A percentile compares a stretch with the other conserved stretches of the same genome.
Conservation (phyloP, 1,284 basidiomycete genomes). For the Ustilago crameri region DNA sequence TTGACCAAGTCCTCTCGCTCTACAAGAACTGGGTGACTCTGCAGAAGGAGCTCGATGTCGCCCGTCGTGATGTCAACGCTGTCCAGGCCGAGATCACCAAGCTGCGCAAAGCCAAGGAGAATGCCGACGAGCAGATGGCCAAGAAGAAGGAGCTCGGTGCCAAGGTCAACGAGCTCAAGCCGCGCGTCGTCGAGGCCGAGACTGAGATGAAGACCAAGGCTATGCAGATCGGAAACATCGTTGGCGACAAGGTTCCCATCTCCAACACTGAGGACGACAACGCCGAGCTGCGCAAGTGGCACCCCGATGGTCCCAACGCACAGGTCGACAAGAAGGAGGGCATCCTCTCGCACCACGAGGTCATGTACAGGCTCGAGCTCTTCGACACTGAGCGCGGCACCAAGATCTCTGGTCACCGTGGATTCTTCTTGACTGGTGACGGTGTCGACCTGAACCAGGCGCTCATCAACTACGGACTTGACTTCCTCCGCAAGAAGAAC, state of each 20-base stretch:
- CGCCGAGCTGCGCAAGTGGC: conserved; percentile 81
- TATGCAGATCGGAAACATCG: conserved; percentile 87
- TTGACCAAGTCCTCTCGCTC: conserved; percentile 91
- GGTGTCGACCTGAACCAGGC: conserved; percentile 98
- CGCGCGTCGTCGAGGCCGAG: conserved; percentile 75
- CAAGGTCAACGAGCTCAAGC: conserved; percentile 79
- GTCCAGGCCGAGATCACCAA: conserved; percentile 92
- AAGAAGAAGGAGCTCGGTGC: conserved; percentile 82
- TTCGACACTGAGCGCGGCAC: conserved; percentile 90
- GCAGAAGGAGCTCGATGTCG: conserved; percentile 82
- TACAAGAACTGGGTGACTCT: conserved; percentile 91
- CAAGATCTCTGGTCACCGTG: conserved; percentile 94
- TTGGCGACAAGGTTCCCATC: conserved; percentile 85
- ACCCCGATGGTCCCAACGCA: conserved; percentile 81
- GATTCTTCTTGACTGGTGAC: conserved; percentile 94
- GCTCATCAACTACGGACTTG: conserved; percentile 91
- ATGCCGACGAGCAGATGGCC: conserved; percentile 84
- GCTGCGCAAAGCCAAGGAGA: conserved; percentile 94
- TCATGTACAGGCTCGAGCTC: conserved; percentile 88
- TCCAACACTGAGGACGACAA: conserved; percentile 97
- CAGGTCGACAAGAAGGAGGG: conserved; percentile 72
- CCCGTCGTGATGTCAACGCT: conserved; percentile 85
- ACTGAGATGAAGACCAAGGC: conserved; percentile 82
- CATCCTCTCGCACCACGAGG: conserved; percentile 95
- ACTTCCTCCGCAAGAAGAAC: conserved; percentile 83